Percentiles rank a stretch among this genome's conserved stretches.
These are phyloP conservation scores for Ogataea polymorpha DNA, from an alignment of 805 yeast species.

Conservation along the genomic window DNA sequence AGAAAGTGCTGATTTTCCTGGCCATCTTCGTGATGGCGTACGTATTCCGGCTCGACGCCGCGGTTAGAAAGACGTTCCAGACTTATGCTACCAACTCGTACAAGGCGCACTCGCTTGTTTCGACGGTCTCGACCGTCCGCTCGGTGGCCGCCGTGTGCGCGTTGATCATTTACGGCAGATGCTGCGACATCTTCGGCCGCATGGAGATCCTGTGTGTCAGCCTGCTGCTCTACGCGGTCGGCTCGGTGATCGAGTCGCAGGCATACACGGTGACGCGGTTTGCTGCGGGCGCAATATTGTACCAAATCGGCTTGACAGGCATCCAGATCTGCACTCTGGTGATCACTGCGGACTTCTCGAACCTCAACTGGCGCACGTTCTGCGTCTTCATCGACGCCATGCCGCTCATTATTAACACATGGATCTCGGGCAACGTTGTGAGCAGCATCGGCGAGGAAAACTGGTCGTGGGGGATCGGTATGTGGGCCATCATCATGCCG, in stretches of 20 bases:
- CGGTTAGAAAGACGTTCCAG: slow-evolving; percentile 32
- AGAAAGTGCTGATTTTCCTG: neutral
- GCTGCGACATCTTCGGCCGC: slow-evolving; percentile 27
- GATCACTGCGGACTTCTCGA: slow-evolving; percentile 27
- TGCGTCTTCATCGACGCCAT: slow-evolving; percentile 23
- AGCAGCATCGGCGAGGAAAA: slow-evolving; percentile 30
- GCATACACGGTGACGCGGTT: slow-evolving; percentile 23
- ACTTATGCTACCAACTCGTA: slow-evolving; percentile 33
- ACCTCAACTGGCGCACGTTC: slow-evolving; percentile 29
- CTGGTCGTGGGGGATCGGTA: slow-evolving; percentile 53
- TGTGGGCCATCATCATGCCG: slow-evolving; percentile 45
- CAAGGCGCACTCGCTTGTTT: slow-evolving; percentile 22
- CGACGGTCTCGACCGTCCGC: slow-evolving; percentile 23
- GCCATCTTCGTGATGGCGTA: slow-evolving; percentile 2
- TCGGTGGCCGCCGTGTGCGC: slow-evolving; percentile 24
- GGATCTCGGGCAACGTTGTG: slow-evolving; percentile 40
- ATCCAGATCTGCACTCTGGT: slow-evolving; percentile 18
- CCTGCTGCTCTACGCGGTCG: slow-evolving; percentile 22
- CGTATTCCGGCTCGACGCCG: slow-evolving; percentile 22
- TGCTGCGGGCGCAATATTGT: slow-evolving; percentile 24
- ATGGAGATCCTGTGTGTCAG: slow-evolving; percentile 20
- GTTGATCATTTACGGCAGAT: slow-evolving; percentile 24
- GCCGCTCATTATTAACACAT: slow-evolving; percentile 40
- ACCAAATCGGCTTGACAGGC: slow-evolving; percentile 24
- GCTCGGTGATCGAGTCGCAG: slow-evolving; percentile 25